These are phyloP conservation scores for Daldinia grandis DNA, from an alignment of 495 filamentous ascomycete species.

Conservation along the genomic window DNA sequence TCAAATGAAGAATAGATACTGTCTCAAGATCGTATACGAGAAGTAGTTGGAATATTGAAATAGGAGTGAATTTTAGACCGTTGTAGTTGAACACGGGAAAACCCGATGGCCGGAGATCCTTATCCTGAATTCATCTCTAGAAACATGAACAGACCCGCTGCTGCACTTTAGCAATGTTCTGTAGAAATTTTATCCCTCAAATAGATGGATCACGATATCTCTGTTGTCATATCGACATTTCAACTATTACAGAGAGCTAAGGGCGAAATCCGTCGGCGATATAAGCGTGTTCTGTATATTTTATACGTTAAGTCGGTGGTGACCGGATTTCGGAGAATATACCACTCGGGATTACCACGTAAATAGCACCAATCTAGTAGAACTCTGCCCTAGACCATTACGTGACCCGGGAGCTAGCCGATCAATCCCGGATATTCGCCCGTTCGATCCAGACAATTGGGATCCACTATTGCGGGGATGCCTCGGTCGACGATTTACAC, in stretches of 20 bases:
- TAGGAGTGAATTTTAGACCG: neutral
- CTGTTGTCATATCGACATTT: neutral
- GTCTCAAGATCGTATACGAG: too few species aligned
- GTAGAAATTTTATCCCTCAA: neutral
- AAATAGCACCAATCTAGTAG: neutral
- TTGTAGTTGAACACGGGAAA: neutral
- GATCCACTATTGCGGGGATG: conserved; percentile 14
- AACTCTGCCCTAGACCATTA: neutral
- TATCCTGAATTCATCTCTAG: neutral
- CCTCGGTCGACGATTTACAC: neutral
- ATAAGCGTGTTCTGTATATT: neutral
- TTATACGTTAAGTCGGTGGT: neutral
- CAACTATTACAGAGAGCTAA: neutral
- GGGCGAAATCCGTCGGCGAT: neutral
- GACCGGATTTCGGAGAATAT: neutral
- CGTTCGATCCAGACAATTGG: neutral
- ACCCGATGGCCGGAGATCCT: neutral
- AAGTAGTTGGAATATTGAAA: neutral
- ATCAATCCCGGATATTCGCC: conserved; percentile 5
- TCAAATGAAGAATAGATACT: too few species aligned
- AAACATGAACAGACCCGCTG: neutral
- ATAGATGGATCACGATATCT: neutral
- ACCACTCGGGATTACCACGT: neutral
- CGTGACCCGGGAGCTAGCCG: neutral
- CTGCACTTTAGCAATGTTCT: neutral